phyloP scores from a whole-genome alignment of 2,329 filamentous ascomycete species.

The Colletotrichum viniferum region DNA sequence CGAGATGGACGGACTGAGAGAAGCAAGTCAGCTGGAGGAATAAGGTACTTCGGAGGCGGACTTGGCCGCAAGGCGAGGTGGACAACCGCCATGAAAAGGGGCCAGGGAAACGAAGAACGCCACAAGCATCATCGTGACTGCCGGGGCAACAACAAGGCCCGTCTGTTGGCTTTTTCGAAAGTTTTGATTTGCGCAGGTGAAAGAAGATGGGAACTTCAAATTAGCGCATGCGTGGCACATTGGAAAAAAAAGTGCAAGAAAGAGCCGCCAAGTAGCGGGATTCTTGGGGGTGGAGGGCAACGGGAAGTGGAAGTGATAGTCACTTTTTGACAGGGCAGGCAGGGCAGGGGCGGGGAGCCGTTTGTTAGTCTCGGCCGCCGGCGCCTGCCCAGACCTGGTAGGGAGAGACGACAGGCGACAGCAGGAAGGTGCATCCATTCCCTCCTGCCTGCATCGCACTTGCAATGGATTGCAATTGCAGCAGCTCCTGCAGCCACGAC shows the following conservation, averaged over 20 bases:
- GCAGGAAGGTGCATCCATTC: neutral
- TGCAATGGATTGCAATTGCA: neutral
- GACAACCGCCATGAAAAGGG: neutral
- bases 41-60: too few relatives aligned
- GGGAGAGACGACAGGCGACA: neutral
- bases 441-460: neutral
- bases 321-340: neutral
- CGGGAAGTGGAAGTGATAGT: neutral
- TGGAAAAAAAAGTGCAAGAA: neutral
- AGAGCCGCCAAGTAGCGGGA: conserved; percentile 8
- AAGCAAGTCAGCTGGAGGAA: neutral
- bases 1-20: neutral
- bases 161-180: neutral
- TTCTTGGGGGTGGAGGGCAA: neutral
- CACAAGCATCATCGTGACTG: neutral
- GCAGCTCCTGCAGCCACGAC: neutral
- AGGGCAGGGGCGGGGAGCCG: neutral
- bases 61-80: neutral
- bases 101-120: neutral
- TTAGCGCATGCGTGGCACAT: neutral
- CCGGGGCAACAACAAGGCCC: neutral
- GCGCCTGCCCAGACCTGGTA: neutral
- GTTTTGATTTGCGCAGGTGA: neutral
- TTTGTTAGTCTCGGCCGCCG: neutral
- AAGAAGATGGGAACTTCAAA: neutral